These are phyloP conservation scores for Sequoiadendron giganteum DNA, from an alignment of 75 land plant species.

Conservation along the genomic window DNA sequence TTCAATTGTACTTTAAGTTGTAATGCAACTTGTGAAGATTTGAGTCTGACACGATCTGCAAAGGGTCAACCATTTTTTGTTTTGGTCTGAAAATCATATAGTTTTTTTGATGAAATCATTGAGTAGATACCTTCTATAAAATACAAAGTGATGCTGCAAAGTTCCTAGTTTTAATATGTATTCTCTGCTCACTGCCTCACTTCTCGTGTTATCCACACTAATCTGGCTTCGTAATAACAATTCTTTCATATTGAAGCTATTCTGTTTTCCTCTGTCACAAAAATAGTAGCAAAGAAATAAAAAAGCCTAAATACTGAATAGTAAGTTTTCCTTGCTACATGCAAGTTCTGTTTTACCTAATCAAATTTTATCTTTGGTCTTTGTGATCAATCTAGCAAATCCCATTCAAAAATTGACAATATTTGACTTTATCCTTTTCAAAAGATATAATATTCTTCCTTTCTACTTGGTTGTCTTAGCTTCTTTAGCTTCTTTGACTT, in stretches of 20 bases:
- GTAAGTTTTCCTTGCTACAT: not conserved
- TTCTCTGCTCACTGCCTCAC: not conserved
- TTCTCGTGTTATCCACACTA: not conserved
- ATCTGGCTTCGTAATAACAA: not conserved
- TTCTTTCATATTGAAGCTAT: not conserved
- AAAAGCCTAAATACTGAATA: not conserved
- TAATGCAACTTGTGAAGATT: too few relatives aligned
- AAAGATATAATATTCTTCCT: too few relatives aligned
- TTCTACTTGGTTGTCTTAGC: too few relatives aligned
- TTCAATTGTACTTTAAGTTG: too few relatives aligned
- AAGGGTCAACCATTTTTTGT: not conserved
- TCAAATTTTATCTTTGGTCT: too few relatives aligned
- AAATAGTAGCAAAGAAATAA: not conserved
- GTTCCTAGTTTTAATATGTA: not conserved
- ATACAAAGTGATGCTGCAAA: not conserved
- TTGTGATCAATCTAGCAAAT: not conserved
- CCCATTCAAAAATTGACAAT: not conserved
- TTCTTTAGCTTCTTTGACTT: too few relatives aligned
- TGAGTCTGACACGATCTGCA: too few relatives aligned
- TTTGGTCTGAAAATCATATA: too few relatives aligned
- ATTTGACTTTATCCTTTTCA: too few relatives aligned
- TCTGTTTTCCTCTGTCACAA: not conserved
- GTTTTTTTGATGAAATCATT: too few relatives aligned
- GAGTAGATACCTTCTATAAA: not conserved
- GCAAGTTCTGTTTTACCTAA: not conserved